Evolutionary conservation across 164 flowering plant genomes (phyloP).

Genomic region (Vitis rotundifolia): DNA sequence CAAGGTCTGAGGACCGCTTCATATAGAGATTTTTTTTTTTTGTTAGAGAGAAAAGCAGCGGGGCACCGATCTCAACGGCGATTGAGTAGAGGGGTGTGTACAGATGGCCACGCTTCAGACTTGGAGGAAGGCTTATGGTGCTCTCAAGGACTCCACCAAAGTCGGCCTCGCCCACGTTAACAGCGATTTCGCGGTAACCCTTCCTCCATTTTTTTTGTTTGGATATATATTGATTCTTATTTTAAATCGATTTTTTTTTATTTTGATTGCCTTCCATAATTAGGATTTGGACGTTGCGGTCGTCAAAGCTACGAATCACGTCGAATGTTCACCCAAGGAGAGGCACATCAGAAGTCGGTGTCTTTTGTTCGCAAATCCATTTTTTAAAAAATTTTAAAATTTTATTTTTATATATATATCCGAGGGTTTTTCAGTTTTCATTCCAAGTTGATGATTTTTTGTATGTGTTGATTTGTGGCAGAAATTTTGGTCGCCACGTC

Average conservation of each 20-base stretch:
- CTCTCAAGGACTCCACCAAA: conserved; percentile 52
- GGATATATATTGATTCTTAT: neutral
- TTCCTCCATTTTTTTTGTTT: too few relatives aligned
- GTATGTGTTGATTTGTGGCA: conserved; percentile 26
- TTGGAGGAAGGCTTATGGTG: conserved; percentile 57
- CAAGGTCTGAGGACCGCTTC: conserved; percentile 11
- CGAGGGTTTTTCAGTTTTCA: neutral
- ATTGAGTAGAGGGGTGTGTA: neutral
- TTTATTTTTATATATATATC: conserved; percentile 2
- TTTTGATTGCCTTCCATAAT: neutral
- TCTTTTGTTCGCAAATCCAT: neutral
- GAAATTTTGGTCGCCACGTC: conserved; percentile 83
- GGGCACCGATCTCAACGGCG: conserved; percentile 20
- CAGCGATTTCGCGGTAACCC: conserved; percentile 45
- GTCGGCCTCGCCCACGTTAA: conserved; percentile 61
- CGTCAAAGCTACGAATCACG: conserved; percentile 97
- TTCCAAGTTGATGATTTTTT: conserved; percentile 6
- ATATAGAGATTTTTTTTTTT: too few relatives aligned
- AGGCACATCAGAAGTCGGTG: conserved; percentile 78
- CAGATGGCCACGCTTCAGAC: conserved; percentile 51
- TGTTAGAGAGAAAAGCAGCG: neutral
- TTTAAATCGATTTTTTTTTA: neutral
- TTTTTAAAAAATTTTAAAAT: too few relatives aligned
- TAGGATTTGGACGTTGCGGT: conserved; percentile 98
- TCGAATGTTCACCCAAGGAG: conserved; percentile 93